A percentile compares a stretch with the other conserved stretches of the same genome.
Evolutionary conservation across 106 monocot species (phyloP).

Genomic region (Dendrobium chrysotoxum): DNA sequence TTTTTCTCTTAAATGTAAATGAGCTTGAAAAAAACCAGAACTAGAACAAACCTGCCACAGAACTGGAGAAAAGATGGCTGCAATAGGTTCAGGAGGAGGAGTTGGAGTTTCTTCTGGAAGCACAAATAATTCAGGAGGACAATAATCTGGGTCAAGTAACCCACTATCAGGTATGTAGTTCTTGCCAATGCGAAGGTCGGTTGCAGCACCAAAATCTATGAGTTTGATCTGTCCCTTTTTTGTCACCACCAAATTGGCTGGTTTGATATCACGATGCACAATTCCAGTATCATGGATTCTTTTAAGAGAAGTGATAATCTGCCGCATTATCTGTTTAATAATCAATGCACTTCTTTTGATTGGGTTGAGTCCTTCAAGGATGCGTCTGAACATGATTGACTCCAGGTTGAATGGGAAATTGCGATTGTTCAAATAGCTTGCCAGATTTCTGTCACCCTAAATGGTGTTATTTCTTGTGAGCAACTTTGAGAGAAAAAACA

Average conservation of each 20-base stretch:
- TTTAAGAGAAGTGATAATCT: constrained; percentile 76
- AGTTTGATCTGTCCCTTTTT: constrained; percentile 83
- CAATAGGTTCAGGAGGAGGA: constrained; percentile 86
- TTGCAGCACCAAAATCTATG: constrained; percentile 92
- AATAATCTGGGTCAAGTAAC: constrained; percentile 82
- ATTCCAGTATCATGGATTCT: constrained; percentile 83
- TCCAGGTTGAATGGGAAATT: constrained; percentile 83
- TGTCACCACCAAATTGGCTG: constrained; percentile 81
- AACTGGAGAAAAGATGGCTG: constrained; percentile 83
- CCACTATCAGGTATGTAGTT: constrained; percentile 72
- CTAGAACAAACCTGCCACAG: constrained; percentile 71
- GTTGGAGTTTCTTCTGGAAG: constrained; percentile 85
- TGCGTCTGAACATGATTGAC: constrained; percentile 66
- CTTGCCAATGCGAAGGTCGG: constrained; percentile 94
- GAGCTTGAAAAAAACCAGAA: neutral
- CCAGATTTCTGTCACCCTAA: constrained; percentile 67
- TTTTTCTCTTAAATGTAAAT: neutral
- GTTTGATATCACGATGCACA: constrained; percentile 94
- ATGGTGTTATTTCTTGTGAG: constrained; percentile 6
- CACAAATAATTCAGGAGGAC: constrained; percentile 82
- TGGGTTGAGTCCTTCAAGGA: constrained; percentile 64
- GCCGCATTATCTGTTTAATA: constrained; percentile 89
- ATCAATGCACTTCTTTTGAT: constrained; percentile 66
- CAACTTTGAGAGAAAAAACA: neutral
- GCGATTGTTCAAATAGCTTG: constrained; percentile 62